A percentile compares a stretch with the other conserved stretches of the same genome.
phyloP scores from a whole-genome alignment of 768 basidiomycete genomes.

The Auricularia auricula-judae region DNA sequence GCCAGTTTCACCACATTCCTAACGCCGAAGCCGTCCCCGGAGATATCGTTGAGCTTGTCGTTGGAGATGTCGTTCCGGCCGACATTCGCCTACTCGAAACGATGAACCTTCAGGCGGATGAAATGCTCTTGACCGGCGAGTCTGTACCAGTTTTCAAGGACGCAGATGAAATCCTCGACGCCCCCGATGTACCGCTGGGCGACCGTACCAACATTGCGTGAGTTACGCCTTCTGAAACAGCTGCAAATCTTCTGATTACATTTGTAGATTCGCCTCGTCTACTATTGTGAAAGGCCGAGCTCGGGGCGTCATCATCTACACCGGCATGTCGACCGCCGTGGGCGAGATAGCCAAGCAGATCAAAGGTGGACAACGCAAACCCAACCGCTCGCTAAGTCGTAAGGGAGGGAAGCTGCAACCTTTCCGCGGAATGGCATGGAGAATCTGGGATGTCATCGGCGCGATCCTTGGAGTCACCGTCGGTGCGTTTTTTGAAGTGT shows the following conservation, averaged over 20 bases:
- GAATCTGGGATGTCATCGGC: constrained; percentile 4
- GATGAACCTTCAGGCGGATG: constrained; percentile 38
- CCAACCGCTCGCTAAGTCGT: constrained; percentile 14
- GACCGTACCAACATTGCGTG: constrained; percentile 34
- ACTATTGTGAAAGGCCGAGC: constrained; percentile 39
- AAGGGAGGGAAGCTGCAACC: constrained; percentile 11
- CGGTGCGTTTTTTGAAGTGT: background rate
- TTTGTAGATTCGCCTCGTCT: constrained; percentile 25
- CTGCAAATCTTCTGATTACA: background rate
- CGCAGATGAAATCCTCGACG: constrained; percentile 19
- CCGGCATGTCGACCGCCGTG: constrained; percentile 45
- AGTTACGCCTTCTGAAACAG: background rate
- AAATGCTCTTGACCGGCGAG: constrained; percentile 44
- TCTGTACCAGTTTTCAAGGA: constrained; percentile 38
- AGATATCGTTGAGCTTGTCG: constrained; percentile 21
- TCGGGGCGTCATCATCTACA: constrained; percentile 33
- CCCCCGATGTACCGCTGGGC: constrained; percentile 23
- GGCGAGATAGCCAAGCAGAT: constrained; percentile 21
- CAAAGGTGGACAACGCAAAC: background rate
- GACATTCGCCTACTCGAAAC: constrained; percentile 31
- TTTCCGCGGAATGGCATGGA: background rate
- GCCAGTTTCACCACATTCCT: constrained; percentile 29
- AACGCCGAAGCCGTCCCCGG: constrained; percentile 34
- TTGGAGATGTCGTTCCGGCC: constrained; percentile 10
- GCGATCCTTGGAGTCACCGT: background rate